Evolutionary conservation across 257 asterid species (phyloP), one percentile per base, ranked within the genome.

Genomic region (Perilla frutescens): DNA sequence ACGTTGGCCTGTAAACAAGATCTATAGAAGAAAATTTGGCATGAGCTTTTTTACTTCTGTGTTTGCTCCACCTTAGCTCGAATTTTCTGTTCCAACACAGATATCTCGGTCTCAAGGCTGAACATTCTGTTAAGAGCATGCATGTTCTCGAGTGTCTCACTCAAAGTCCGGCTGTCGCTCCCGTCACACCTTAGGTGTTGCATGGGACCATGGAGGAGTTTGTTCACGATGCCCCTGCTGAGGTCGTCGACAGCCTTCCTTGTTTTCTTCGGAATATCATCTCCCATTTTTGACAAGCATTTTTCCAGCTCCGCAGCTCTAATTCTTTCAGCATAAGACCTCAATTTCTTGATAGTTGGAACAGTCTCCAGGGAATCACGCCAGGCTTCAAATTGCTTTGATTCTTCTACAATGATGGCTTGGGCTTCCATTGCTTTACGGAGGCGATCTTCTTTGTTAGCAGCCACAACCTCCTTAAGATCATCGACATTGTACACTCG

Each of bases 131-230:
- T 93, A 11, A 93, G 91, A 51, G 98, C 97, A 53, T 93, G 95
- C 97, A 93, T 91, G 73, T 93, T 93, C 88, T 93, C 98, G 8
- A 92, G 93, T 1, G 97, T 94, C 83, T 94, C 99, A 14, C 87
- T 87, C 84, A 94, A 77, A 40, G 97, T 90, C 65, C 99, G 85
- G 77, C 89, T 87, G 58, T 94, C 99, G 56, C 92, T 94, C 73
- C 98, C 99, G 71, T 91, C 99, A 71, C 99, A 91, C 81, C 99
- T 87, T 53, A 94, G 78, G 72, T 94, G 99, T 83, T 94, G 97
- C 99, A 94, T 94, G 1, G 99, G 99, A 15, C 99, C 99, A 58
- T 91, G 97, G 62, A 94, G 92, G 58, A 94, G 88, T 84, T 91
- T 94, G 88, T 94, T 94, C 20, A 91, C 92, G 2, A 94, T 90